Evolutionary conservation across 768 basidiomycete genomes (phyloP).

Genomic region (Podaxis pistillaris): DNA sequence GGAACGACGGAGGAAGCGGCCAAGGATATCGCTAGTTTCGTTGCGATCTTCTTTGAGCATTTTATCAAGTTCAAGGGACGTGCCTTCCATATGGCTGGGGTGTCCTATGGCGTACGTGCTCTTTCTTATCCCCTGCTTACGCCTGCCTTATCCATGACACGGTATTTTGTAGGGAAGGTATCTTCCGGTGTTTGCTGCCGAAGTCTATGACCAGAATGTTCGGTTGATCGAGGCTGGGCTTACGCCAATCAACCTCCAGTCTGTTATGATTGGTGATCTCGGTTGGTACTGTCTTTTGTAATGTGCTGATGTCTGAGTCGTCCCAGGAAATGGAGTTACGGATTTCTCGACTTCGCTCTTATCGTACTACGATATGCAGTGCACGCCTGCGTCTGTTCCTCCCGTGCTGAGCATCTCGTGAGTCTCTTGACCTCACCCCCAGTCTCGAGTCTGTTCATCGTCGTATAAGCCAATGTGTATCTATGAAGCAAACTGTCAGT

Average conservation of each 20-base stretch:
- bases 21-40: conserved; percentile 67
- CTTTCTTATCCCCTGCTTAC: neutral
- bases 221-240: conserved; percentile 50
- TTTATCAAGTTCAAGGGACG: conserved; percentile 71
- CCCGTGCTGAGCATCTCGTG: conserved; percentile 48
- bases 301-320: neutral
- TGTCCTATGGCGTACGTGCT: conserved; percentile 69
- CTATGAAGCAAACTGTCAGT: conserved; percentile 58
- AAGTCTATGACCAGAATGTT: conserved; percentile 72
- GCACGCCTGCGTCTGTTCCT: conserved; percentile 47
- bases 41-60: conserved; percentile 72
- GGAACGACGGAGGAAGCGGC: conserved; percentile 67
- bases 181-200: conserved; percentile 72
- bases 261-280: conserved; percentile 64
- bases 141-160: neutral
- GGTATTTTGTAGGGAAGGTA: conserved; percentile 53
- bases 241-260: conserved; percentile 62
- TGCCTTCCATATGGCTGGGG: conserved; percentile 64
- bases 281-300: neutral
- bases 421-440: conserved; percentile 29
- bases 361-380: conserved; percentile 50
- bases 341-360: conserved; percentile 46
- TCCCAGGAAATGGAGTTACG: conserved; percentile 59
- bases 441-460: conserved; percentile 26
- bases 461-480: conserved; percentile 45